phyloP scores from a whole-genome alignment of 2,329 filamentous ascomycete genomes.

The Nemania serpens region DNA sequence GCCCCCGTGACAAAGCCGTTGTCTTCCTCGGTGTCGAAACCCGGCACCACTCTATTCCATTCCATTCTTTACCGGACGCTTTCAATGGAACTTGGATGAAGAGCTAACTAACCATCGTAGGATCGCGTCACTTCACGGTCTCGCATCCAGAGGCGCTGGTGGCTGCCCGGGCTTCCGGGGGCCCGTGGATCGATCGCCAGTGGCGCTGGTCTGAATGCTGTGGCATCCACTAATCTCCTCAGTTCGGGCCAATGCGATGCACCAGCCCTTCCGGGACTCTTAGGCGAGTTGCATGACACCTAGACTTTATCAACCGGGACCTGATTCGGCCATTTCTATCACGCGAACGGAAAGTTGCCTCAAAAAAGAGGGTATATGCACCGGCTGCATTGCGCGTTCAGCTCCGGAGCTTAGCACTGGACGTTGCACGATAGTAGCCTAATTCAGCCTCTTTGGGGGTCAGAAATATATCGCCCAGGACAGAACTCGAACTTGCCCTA shows the following conservation, averaged over 20 bases:
- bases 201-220: not conserved
- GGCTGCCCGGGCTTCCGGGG: not conserved
- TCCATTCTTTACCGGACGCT: not conserved
- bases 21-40: slow-evolving; percentile 13
- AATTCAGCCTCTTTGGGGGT: slow-evolving; percentile 27
- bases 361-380: slow-evolving; percentile 18
- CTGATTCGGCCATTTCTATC: slow-evolving; percentile 16
- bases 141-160: not conserved
- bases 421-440: slow-evolving; percentile 4
- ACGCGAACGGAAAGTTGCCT: slow-evolving; percentile 21
- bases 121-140: not conserved
- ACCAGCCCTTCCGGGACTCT: slow-evolving; percentile 12
- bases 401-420: slow-evolving; percentile 7
- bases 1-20: slow-evolving; percentile 19
- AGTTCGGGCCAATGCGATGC: slow-evolving; percentile 20
- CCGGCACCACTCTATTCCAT: slow-evolving; percentile 11
- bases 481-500: not conserved
- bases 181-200: slow-evolving; percentile 2
- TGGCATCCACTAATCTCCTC: slow-evolving; percentile 6
- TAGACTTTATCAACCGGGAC: slow-evolving; percentile 4
- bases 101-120: not conserved
- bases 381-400: slow-evolving; percentile 19
- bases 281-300: slow-evolving; percentile 20
- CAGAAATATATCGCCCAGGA: slow-evolving; percentile 7
- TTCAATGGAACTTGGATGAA: not conserved